These are phyloP conservation scores for Penicillium sp. DNA, from an alignment of 2,329 filamentous ascomycete species.

Conservation along the genomic window DNA sequence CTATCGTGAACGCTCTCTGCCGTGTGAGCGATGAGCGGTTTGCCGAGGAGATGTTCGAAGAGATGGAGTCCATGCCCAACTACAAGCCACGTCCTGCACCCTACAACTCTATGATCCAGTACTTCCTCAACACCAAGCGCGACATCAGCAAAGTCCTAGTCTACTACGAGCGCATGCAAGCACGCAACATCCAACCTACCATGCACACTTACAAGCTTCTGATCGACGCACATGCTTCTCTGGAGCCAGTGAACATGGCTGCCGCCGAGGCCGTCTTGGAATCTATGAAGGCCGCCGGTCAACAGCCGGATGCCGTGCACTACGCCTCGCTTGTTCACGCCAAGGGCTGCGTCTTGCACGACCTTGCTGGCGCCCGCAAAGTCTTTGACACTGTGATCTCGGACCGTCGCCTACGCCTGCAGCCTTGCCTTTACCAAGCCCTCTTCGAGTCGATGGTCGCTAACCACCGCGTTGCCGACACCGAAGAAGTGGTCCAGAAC, in stretches of 20 bases:
- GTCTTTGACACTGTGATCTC: constrained; percentile 79
- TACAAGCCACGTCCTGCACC: constrained; percentile 97
- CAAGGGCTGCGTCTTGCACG: constrained; percentile 88
- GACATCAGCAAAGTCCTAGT: constrained; percentile 89
- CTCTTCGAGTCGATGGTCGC: constrained; percentile 97
- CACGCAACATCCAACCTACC: constrained; percentile 81
- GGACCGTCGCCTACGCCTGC: constrained; percentile 65
- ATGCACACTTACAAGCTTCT: constrained; percentile 97
- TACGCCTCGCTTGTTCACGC: constrained; percentile 95
- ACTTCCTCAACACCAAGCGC: constrained; percentile 95
- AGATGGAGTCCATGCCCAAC: constrained; percentile 98
- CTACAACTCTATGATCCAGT: constrained; percentile 99
- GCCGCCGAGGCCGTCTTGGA: constrained; percentile 82
- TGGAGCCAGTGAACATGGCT: constrained; percentile 85
- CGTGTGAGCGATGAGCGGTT: constrained; percentile 97
- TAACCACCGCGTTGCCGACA: constrained; percentile 79
- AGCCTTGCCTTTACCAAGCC: constrained; percentile 90
- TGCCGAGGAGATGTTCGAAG: constrained; percentile 94
- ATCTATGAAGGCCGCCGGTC: constrained; percentile 70
- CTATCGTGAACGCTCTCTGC: constrained; percentile 95
- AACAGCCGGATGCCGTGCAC: constrained; percentile 85
- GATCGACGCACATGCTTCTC: constrained; percentile 89
- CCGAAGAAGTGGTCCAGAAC: constrained; percentile 68
- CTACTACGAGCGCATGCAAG: constrained; percentile 94
- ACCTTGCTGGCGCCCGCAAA: constrained; percentile 77